These are phyloP conservation scores for Mucor velutinosus DNA, from an alignment of 371 early-diverging fungal genomes.

Conservation along the genomic window DNA sequence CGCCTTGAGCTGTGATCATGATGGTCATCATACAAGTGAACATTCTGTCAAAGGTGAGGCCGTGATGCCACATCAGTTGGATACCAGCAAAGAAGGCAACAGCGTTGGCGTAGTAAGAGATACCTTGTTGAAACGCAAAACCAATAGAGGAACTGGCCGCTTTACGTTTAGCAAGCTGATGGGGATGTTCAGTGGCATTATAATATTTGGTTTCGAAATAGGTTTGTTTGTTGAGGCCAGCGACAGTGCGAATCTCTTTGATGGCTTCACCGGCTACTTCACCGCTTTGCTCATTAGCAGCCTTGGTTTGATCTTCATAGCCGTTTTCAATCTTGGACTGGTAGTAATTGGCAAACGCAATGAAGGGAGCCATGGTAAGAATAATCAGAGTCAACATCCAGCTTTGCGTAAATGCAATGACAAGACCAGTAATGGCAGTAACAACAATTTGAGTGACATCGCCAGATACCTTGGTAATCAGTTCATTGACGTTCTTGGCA, in stretches of 20 bases:
- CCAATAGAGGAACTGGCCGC: conserved; percentile 63
- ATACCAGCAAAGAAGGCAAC: conserved; percentile 64
- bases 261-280: conserved; percentile 87
- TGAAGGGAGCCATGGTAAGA: conserved; percentile 55
- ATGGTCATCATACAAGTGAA: conserved; percentile 72
- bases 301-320: conserved; percentile 61
- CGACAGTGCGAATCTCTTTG: conserved; percentile 86
- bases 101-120: conserved; percentile 66
- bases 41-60: conserved; percentile 43
- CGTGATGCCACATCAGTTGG: conserved; percentile 42
- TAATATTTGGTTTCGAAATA: conserved; percentile 64
- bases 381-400: conserved; percentile 68
- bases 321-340: conserved; percentile 52
- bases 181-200: conserved; percentile 65
- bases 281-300: conserved; percentile 71
- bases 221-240: conserved; percentile 76
- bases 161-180: conserved; percentile 59
- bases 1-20: conserved; percentile 73
- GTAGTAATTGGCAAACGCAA: conserved; percentile 47
- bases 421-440: conserved; percentile 47
- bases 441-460: conserved; percentile 59
- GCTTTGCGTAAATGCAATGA: conserved; percentile 51
- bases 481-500: conserved; percentile 70
- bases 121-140: conserved; percentile 70
- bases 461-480: conserved; percentile 71